Evolutionary conservation across 2,329 filamentous ascomycete species (phyloP), one percentile per base, ranked within the genome.

Genomic region (Aspergillus aculeatus): DNA sequence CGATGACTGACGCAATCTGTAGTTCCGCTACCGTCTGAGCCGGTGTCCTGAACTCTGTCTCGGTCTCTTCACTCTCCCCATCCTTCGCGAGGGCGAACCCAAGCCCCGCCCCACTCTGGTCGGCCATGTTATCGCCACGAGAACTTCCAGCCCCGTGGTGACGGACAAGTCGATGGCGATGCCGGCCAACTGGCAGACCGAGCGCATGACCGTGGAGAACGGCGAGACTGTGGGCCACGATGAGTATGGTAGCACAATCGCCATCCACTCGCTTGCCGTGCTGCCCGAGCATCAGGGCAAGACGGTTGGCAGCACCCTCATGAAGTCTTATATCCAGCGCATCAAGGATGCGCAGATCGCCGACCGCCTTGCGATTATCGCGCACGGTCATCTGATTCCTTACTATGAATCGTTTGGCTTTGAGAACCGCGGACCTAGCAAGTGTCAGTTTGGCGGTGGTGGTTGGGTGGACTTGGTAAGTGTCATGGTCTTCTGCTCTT

Each of bases 351-450:
- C 88, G 1, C 86, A 83, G 1, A 82, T 91, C 51, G 90, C 87
- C 3, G 86, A 92, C 67, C 83, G 88, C 38, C 83, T 95, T 64
- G 87, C 89, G 1, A 80, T 96, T 47, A 86, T 96, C 67, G 89
- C 91, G 56, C 88, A 91, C 71, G 87, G 92, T 61, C 83, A 88
- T 58, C 80, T 94, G 41, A 80, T 94, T 26, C 79, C 79, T 1
- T 96, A 90, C 73, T 97, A 96, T 73, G 83, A 88, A 72, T 83
- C 83, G n/a, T 83, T 91, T 66, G 86, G 91, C 0, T 96, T 95
- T 72, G 79, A 80, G 65, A 85, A 88, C 66, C 75, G 82, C 31
- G 91, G 92, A 0, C 78, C 82, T 53, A 95, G 91, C 73, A 78
- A 84, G 61, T 88, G 86, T 54, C 81, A 84, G 59, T 92, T 92